A percentile compares a stretch with the other conserved stretches of the same genome.
Conservation (phyloP, 495 filamentous ascomycete genomes). For the Penicillium coffeae region DNA sequence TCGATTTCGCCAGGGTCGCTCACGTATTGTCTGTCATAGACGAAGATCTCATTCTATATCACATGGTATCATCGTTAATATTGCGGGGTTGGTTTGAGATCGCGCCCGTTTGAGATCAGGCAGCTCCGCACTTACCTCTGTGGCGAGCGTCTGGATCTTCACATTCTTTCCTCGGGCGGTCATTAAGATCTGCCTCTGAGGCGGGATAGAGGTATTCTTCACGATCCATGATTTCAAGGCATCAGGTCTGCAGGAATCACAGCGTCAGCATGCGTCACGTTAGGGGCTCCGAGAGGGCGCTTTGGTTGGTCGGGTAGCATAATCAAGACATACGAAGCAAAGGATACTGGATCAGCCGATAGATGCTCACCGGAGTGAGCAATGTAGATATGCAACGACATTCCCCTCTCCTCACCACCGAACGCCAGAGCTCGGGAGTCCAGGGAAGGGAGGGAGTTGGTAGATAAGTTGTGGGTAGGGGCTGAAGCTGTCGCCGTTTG, state of each 20-base stretch:
- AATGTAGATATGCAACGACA: slow-evolving; percentile 78
- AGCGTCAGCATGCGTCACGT: slow-evolving; percentile 17
- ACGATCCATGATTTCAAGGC: slow-evolving; percentile 65
- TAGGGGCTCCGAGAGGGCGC: slow-evolving; percentile 1
- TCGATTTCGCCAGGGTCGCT: slow-evolving; percentile 43
- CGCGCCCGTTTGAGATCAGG: background rate
- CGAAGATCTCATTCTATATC: slow-evolving; percentile 73
- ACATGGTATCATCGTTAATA: slow-evolving; percentile 1
- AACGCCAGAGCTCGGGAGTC: slow-evolving; percentile 26
- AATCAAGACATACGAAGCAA: slow-evolving; percentile 59
- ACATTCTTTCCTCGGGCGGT: slow-evolving; percentile 77
- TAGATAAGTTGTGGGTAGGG: slow-evolving; percentile 13
- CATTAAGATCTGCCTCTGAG: slow-evolving; percentile 73
- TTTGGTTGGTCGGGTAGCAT: slow-evolving; percentile 2
- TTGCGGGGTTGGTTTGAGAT: background rate
- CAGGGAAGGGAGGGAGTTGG: slow-evolving; percentile 27
- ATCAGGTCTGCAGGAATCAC: slow-evolving; percentile 57
- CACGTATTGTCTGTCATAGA: slow-evolving; percentile 72
- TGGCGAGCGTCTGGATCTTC: slow-evolving; percentile 67
- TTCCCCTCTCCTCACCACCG: slow-evolving; percentile 44
- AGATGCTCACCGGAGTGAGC: slow-evolving; percentile 86
- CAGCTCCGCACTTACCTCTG: slow-evolving; percentile 61
- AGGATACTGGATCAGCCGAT: slow-evolving; percentile 62
- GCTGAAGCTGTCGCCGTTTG: slow-evolving; percentile 19
- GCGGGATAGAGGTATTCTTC: slow-evolving; percentile 60